phyloP scores from a whole-genome alignment of 495 filamentous ascomycete genomes.

The Trichoderma reesei region DNA sequence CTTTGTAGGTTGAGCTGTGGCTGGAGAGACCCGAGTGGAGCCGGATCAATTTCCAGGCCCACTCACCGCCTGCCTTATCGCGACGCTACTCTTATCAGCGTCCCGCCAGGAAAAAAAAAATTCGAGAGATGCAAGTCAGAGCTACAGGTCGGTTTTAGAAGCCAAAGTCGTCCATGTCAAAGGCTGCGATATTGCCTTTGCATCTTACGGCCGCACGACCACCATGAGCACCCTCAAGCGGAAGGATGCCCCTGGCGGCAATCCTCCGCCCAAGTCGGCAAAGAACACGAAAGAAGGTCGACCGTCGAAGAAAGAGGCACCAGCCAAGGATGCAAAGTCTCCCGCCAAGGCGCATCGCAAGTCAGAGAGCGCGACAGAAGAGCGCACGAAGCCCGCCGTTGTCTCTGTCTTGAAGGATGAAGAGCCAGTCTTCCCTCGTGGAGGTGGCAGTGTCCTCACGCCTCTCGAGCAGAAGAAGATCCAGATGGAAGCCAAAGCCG shows the following conservation, averaged over 20 bases:
- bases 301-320: constrained; percentile 15
- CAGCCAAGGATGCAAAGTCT: constrained; percentile 9
- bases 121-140: constrained; percentile 5
- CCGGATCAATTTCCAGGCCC: background rate
- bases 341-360: constrained; percentile 12
- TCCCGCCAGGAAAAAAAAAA: constrained; percentile 17
- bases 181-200: background rate
- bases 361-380: constrained; percentile 18
- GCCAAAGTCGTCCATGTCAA: constrained; percentile 1
- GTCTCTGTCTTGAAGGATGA: constrained; percentile 51
- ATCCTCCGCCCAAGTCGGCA: constrained; percentile 28
- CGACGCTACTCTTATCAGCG: constrained; percentile 16
- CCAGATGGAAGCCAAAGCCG: constrained; percentile 80
- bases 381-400: constrained; percentile 15
- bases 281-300: constrained; percentile 19
- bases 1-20: background rate
- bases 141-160: background rate
- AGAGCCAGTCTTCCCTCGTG: constrained; percentile 83
- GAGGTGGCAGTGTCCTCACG: constrained; percentile 81
- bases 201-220: constrained; percentile 6
- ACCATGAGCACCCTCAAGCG: constrained; percentile 38
- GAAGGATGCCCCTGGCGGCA: constrained; percentile 35
- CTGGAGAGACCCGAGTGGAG: background rate
- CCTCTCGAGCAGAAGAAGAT: constrained; percentile 95
- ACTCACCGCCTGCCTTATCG: background rate